These are phyloP conservation scores for Gonapodya prolifera DNA, from an alignment of 192 early-diverging fungal species.

Conservation along the genomic window DNA sequence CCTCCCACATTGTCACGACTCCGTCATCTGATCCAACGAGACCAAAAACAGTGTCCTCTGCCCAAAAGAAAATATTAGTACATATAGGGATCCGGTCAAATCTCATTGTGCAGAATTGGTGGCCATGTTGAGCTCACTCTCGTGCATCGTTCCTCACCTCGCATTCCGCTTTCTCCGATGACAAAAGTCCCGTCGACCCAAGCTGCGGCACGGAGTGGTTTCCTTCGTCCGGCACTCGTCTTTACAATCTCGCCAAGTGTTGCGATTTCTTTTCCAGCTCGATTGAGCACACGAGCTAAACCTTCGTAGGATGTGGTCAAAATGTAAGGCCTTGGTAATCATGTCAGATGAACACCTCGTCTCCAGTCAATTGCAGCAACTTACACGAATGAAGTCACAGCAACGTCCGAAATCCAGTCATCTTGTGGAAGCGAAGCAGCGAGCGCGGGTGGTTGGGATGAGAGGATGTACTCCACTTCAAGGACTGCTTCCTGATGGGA, in stretches of 20 bases:
- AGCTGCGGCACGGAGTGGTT: not conserved
- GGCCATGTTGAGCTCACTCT: no score
- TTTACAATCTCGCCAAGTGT: conserved; percentile 14
- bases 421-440: conserved; percentile 75
- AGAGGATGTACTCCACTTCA: conserved; percentile 84
- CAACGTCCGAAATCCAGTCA: conserved; percentile 75
- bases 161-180: not conserved
- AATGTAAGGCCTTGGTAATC: conserved; percentile 12
- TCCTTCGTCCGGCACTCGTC: not conserved
- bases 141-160: not conserved
- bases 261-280: conserved; percentile 50
- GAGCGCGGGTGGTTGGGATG: conserved; percentile 71
- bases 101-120: not conserved
- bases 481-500: conserved; percentile 59
- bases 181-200: not conserved
- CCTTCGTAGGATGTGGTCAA: conserved; percentile 79
- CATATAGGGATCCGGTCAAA: not conserved
- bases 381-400: not conserved
- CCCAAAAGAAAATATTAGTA: not conserved
- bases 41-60: not conserved
- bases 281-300: conserved; percentile 70
- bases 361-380: no score
- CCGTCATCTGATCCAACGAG: not conserved
- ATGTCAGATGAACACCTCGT: not conserved
- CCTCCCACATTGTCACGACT: not conserved